Evolutionary conservation across 2,329 filamentous ascomycete species (phyloP).

Genomic region (Alternaria conjuncta): DNA sequence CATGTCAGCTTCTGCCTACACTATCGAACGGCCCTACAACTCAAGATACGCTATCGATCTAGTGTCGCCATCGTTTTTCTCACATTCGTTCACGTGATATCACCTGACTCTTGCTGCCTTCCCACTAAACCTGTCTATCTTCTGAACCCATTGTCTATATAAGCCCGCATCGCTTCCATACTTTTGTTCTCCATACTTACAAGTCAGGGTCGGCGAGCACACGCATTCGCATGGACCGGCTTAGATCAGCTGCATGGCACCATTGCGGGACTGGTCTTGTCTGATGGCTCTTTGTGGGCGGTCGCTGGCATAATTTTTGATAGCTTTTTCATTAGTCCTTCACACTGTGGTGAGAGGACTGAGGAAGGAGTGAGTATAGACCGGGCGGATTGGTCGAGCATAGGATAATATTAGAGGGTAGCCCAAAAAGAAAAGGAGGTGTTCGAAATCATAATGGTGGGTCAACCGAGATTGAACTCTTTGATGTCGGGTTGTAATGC

Average conservation of each 20-base stretch:
- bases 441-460: not conserved
- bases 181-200: conserved; percentile 9
- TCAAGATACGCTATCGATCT: not conserved
- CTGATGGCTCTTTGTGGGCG: conserved; percentile 9
- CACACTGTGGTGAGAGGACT: not conserved
- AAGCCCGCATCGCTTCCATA: not conserved
- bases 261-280: conserved; percentile 8
- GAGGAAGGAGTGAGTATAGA: conserved; percentile 4
- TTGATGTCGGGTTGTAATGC: not conserved
- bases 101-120: not conserved
- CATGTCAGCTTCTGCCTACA: conserved; percentile 6
- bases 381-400: too few relatives aligned
- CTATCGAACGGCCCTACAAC: not conserved
- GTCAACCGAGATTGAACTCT: not conserved
- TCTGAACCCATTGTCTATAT: not conserved
- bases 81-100: not conserved
- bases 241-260: conserved; percentile 15
- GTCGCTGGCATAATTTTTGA: conserved; percentile 16
- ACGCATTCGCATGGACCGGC: conserved; percentile 9
- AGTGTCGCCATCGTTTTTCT: too few relatives aligned
- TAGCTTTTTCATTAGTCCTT: conserved; percentile 8
- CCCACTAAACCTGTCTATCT: not conserved
- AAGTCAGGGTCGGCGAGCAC: conserved; percentile 13
- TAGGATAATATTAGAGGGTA: not conserved
- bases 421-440: too few relatives aligned